Conservation (phyloP, 257 asterid genomes). For the Knoxia roxburghii region DNA sequence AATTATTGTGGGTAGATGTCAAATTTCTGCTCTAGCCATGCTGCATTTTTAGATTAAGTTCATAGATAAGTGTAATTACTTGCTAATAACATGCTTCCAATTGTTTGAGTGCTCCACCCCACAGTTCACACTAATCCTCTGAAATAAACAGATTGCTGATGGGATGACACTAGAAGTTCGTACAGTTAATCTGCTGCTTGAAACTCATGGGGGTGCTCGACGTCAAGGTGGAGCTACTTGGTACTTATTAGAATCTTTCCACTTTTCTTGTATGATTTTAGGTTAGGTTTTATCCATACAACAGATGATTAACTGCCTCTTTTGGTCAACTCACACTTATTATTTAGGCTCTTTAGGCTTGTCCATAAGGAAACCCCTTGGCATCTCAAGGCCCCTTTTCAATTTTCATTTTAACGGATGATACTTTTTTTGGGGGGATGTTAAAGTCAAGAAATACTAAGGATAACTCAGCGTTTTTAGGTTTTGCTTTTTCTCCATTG, state of each 20-base stretch:
- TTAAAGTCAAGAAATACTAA: not conserved
- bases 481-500: not conserved
- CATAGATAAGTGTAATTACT: not conserved
- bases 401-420: not conserved
- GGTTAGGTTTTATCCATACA: not conserved
- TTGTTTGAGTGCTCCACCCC: not conserved
- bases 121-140: slow-evolving; percentile 17
- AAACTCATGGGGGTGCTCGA: slow-evolving; percentile 92
- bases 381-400: not conserved
- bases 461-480: not conserved
- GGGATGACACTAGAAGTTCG: slow-evolving; percentile 89
- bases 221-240: slow-evolving; percentile 90
- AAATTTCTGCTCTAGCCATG: not conserved
- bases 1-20: not conserved
- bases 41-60: not conserved
- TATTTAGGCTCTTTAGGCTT: slow-evolving; percentile 1
- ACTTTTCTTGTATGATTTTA: slow-evolving; percentile 12
- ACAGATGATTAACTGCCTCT: not conserved
- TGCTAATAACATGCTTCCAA: not conserved
- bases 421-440: not conserved
- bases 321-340: not conserved
- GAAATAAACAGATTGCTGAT: slow-evolving; percentile 80
- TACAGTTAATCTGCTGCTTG: slow-evolving; percentile 88
- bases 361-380: not conserved
- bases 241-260: slow-evolving; percentile 41